These are phyloP conservation scores for Thalassiosira pacifica DNA, from an alignment of 352 stramenopile genomes.

Conservation along the genomic window DNA sequence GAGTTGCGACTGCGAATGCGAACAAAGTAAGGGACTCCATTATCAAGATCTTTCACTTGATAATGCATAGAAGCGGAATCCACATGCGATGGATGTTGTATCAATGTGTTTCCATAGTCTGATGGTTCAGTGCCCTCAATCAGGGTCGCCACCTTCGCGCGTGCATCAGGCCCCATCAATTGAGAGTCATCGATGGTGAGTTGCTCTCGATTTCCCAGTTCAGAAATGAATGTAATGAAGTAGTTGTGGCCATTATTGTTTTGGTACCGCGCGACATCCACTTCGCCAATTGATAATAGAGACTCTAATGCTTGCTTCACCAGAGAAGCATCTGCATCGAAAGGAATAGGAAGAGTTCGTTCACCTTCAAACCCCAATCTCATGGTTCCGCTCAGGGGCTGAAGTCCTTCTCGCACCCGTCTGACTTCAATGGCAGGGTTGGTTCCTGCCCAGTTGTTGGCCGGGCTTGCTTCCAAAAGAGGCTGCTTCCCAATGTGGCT, in stretches of 20 bases:
- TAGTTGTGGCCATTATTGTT: conserved; percentile 97
- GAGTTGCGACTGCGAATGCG: conserved; percentile 90
- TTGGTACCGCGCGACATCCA: conserved; percentile 89
- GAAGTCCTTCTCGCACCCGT: conserved; percentile 89
- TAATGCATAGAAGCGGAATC: conserved; percentile 59
- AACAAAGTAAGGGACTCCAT: conserved; percentile 90
- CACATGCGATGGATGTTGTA: conserved; percentile 33
- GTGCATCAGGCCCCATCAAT: conserved; percentile 91
- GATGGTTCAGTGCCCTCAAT: conserved; percentile 86
- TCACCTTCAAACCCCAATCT: conserved; percentile 88
- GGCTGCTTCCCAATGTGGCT: conserved; percentile 88
- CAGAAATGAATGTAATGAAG: conserved; percentile 92
- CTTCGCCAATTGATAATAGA: conserved; percentile 90
- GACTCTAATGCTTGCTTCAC: conserved; percentile 91
- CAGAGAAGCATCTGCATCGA: conserved; percentile 89
- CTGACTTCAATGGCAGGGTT: conserved; percentile 91
- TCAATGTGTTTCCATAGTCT: conserved; percentile 84
- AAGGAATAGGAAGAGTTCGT: conserved; percentile 89
- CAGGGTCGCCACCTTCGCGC: conserved; percentile 88
- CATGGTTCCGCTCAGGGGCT: conserved; percentile 94
- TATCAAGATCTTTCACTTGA: conserved; percentile 83
- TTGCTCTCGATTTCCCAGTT: conserved; percentile 71
- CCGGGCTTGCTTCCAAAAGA: conserved; percentile 88
- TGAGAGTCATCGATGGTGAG: conserved; percentile 92
- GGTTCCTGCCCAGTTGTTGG: conserved; percentile 93